Base-by-base conservation (phyloP, 805 yeast genomes). In the Yarrowia sp. region DNA sequence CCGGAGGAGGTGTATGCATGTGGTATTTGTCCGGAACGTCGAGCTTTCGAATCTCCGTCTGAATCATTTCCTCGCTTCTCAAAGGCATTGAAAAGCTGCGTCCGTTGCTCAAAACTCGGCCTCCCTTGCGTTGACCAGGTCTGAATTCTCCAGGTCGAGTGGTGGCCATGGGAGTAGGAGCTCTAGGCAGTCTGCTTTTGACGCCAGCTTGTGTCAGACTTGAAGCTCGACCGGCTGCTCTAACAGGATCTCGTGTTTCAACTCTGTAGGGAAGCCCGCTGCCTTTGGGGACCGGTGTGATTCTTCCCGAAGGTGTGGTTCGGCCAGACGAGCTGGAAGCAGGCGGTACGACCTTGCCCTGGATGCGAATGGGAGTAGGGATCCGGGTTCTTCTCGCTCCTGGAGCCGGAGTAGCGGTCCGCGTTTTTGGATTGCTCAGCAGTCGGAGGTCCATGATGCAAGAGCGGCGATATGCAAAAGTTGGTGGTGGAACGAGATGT, bases 121-220 rank as follows among this genome's bases (percentile, higher is more conserved):
- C 53, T 33, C 39, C 53, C 14, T 17, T 32, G 11, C 33, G 17
- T 8, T 11, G 15, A 1, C 43, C 58, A 0, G 43, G 58, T 36
- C 42, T 18, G 35, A 38, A 48, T 7, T 48, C 55, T 8, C 55
- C 55, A 3, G 58, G 58, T 2, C 58, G 17, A 14, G 10, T n/a
- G 35, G 10, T 48, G 22, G 58, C 58, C 43, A 51, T 38, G n/a
- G 58, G 58, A 22, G 58, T 51, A 1, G 58, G 10, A n/a, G 58
- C 43, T 36, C 58, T 18, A 1, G 43, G n/a, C 1, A 43, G 58
- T 22, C 43, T 9, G 8, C 43, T 3, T 10, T 51, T 51, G 32
- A 51, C 58, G 3, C 58, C 58, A 1, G 58, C 58, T 4, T 36
- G 33, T 15, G 58, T 51, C 22, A 51, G 18, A 10, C 43, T 36